Evolutionary conservation across 2,329 filamentous ascomycete genomes (phyloP), one percentile per base, ranked within the genome.

Genomic region (Endothia cerciana): DNA sequence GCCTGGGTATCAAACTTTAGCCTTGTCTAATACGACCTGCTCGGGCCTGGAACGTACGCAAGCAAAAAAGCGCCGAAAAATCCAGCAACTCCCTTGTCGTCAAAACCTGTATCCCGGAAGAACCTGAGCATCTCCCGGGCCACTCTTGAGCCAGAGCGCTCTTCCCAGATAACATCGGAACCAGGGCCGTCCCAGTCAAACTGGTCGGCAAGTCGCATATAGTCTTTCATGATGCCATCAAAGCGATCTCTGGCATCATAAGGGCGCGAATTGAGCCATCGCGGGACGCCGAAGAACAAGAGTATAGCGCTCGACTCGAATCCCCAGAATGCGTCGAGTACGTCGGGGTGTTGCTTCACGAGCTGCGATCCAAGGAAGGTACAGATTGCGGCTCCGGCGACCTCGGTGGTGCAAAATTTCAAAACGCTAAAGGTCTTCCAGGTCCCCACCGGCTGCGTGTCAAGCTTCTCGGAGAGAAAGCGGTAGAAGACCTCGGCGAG

Each of bases 241-340:
- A 67, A 41, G 3, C 56, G 43, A 3, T 71, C 70, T 11, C 69
- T 60, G 8, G 61, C 51, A 11, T 56, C 13, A 33, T 58, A 69
- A 0, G 65, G 47, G 13, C 43, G 19, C 3, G 55, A 40, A 19
- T 66, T 69, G 1, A 72, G 56, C 63, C 70, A 69, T 28, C 55
- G 62, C 1, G 69, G 68, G 4, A 63, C 56, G 4, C 68, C 68
- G 36, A 56, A 64, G 7, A 68, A 47, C 3, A 70, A 57, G 13
- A 45, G 47, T 33, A 61, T 51, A 7, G 66, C 64, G 28, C 64
- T 38, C 5, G 55, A 28, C 47, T 73, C 71, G 49, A 68, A 70
- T 4, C 66, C 60, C 70, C 69, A 72, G 43, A 71, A 65, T 4
- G 40, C 49, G 3, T 71, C 66, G 1, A 70, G 33, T 0, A 73